These are phyloP conservation scores for Pneumocystis murina DNA, from an alignment of 1,139 yeast genomes.

Conservation along the genomic window DNA sequence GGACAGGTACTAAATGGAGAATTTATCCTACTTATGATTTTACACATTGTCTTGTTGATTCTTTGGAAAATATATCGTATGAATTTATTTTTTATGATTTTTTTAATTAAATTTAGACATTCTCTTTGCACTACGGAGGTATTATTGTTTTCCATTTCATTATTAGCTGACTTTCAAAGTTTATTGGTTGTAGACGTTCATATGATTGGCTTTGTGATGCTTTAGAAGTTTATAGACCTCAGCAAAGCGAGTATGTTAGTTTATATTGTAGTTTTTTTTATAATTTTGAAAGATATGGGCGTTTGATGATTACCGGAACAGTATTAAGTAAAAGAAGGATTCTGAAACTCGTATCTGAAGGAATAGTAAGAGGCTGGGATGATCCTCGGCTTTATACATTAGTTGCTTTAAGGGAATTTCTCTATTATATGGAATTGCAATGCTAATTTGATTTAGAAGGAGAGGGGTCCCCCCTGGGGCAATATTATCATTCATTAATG, in stretches of 20 bases:
- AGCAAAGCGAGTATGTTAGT: slow-evolving; percentile 57
- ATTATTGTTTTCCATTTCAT: not conserved
- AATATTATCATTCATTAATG: slow-evolving; percentile 77
- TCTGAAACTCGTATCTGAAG: slow-evolving; percentile 72
- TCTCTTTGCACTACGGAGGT: slow-evolving; percentile 13
- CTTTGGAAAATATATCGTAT: slow-evolving; percentile 73
- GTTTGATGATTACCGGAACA: slow-evolving; percentile 88
- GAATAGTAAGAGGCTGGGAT: slow-evolving; percentile 88
- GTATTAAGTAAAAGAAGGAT: slow-evolving; percentile 90
- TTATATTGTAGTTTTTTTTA: not conserved
- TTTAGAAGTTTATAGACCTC: slow-evolving; percentile 88
- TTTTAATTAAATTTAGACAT: slow-evolving; percentile 4
- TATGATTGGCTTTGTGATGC: slow-evolving; percentile 98
- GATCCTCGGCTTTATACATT: slow-evolving; percentile 93
- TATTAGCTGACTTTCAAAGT: slow-evolving; percentile 52
- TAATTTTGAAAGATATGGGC: slow-evolving; percentile 41
- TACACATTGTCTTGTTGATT: slow-evolving; percentile 97
- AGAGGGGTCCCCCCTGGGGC: slow-evolving; percentile 99
- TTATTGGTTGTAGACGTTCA: slow-evolving; percentile 77
- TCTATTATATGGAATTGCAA: not conserved
- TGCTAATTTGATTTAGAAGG: slow-evolving; percentile 35
- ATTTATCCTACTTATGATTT: slow-evolving; percentile 97
- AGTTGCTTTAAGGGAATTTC: slow-evolving; percentile 46
- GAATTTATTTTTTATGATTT: slow-evolving; percentile 29
- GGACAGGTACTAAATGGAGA: slow-evolving; percentile 95